Evolutionary conservation across 139 green algal genomes (phyloP).

Genomic region (Medakamo hakoo): DNA sequence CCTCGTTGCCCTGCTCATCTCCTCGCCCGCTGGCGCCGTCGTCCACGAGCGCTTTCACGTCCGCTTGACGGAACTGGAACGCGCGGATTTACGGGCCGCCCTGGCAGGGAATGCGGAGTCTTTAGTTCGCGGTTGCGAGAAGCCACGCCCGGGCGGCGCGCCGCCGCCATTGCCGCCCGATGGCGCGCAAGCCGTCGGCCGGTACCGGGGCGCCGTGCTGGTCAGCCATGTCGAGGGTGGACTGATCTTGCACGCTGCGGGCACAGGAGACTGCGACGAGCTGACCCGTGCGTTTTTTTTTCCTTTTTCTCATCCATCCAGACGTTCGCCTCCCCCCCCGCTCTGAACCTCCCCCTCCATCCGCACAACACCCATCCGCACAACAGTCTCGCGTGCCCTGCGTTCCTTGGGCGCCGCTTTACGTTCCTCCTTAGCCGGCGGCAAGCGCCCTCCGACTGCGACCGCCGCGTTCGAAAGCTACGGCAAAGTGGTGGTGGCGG

Average conservation of each 20-base stretch:
- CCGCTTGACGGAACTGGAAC: constrained; percentile 10
- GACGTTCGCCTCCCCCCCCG: too few relatives aligned
- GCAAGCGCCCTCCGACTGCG: background rate
- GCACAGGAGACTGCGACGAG: background rate
- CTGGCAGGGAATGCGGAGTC: too few relatives aligned
- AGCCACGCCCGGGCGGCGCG: background rate
- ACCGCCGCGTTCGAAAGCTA: background rate
- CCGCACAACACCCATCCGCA: background rate
- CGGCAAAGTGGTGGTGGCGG: background rate
- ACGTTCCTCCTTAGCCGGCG: background rate
- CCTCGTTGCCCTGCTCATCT: constrained; percentile 12
- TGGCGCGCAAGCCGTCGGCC: background rate
- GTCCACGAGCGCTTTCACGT: constrained; percentile 16
- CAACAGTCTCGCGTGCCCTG: background rate
- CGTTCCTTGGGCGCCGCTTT: background rate
- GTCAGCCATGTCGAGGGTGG: background rate
- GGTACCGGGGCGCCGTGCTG: background rate
- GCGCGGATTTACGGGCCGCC: constrained; percentile 9
- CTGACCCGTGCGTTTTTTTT: background rate
- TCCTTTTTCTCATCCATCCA: background rate
- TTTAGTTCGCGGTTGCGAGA: too few relatives aligned
- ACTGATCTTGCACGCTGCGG: background rate
- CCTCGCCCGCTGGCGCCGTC: constrained; percentile 7
- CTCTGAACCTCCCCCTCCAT: too few relatives aligned
- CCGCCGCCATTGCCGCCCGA: background rate